Evolutionary conservation across 2,329 filamentous ascomycete genomes (phyloP), one percentile per base, ranked within the genome.

Genomic region (Talaromyces sp.): DNA sequence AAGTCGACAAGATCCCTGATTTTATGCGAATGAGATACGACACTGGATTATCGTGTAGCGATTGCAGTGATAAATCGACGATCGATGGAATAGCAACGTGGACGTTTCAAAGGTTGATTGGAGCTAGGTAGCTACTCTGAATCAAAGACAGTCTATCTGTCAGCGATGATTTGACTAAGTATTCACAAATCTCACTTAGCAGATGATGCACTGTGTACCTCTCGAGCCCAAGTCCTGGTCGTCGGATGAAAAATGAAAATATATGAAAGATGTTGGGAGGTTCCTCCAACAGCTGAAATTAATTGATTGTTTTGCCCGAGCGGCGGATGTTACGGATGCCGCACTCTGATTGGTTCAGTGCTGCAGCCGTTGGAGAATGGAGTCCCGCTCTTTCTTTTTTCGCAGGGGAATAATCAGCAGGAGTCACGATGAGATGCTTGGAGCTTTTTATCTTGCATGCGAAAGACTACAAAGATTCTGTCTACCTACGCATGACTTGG

Each of bases 51-150:
- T 43, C 9, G 48, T 40, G 35, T 46, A 10, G n/a, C 15, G 25
- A 21, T n/a, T 35, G n/a, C 45, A 21, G 11, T 15, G 25, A 40
- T 28, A 33, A 55, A 46, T 39, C 21, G 48, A 45, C 17, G 56
- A 45, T 53, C 56, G 56, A 43, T 48, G 48, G 31, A 45, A 52
- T 35, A 58, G 40, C 56, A 58, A 58, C 56, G 56, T 58, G 56
- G 48, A 58, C 48, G 39, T 33, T 58, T 46, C 51, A 37, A 46
- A 53, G 40, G 36, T 39, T 48, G 45, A 35, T 48, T 28, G 45
- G 45, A 48, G 45, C 45, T 48, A 21, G 45, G 7, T n/a, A 35
- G 33, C 19, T 28, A 33, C 45, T 48, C 25, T 35, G 33, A 48
- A 48, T 35, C n/a, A 28, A 48, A 33, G 45, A 21, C 28, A 10